phyloP scores from a whole-genome alignment of 179 eudicot species.

The Silene vulgaris region DNA sequence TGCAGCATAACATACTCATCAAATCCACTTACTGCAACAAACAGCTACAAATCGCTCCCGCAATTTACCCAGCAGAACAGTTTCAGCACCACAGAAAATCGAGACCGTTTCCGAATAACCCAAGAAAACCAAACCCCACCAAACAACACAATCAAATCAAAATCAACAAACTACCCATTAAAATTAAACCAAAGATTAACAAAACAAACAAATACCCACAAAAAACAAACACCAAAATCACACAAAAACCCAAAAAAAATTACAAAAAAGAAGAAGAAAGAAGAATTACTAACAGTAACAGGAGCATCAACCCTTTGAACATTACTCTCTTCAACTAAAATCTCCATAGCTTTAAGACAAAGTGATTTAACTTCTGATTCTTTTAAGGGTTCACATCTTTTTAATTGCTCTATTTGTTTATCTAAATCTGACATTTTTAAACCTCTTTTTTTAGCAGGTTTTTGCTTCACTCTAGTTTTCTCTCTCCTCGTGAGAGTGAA shows the following conservation, averaged over 20 bases:
- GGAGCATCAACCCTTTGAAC: constrained; percentile 97
- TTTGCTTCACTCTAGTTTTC: constrained; percentile 1
- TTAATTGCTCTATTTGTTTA: constrained; percentile 83
- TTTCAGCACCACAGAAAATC: too few relatives aligned
- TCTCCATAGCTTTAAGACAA: constrained; percentile 87
- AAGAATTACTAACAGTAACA: constrained; percentile 30
- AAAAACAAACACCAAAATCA: background rate
- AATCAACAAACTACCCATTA: background rate
- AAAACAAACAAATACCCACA: constrained; percentile 9
- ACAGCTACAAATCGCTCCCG: background rate
- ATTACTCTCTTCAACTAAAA: constrained; percentile 84
- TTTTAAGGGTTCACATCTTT: constrained; percentile 71
- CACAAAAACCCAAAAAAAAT: background rate
- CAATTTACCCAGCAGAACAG: too few relatives aligned
- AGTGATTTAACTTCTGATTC: constrained; percentile 85
- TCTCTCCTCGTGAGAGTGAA: constrained; percentile 18
- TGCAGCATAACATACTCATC: background rate
- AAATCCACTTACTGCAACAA: background rate
- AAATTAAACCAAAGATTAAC: background rate
- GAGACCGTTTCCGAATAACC: too few relatives aligned
- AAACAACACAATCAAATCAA: background rate
- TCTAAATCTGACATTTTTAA: constrained; percentile 75
- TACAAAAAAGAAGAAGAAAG: background rate
- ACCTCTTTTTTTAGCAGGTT: background rate
- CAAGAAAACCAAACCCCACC: constrained; percentile 1